A percentile compares a stretch with the other conserved stretches of the same genome.
phyloP scores from a whole-genome alignment of 1,284 basidiomycete species.

The Chondrostereum purpureum region DNA sequence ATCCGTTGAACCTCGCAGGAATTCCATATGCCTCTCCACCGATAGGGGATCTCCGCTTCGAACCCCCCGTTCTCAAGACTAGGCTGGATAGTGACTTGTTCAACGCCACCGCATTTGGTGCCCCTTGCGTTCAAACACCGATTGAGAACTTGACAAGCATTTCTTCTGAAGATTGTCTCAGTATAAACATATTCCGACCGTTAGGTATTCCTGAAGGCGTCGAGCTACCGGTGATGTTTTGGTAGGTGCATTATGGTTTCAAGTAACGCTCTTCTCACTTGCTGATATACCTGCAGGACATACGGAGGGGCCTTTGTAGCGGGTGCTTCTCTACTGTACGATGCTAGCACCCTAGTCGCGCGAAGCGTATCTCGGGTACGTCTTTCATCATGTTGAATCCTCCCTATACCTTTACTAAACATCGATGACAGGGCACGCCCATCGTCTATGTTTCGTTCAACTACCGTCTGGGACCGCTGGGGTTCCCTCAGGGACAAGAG shows the following conservation, averaged over 20 bases:
- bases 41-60: conserved; percentile 27
- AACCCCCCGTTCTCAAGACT: conserved; percentile 27
- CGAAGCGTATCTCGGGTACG: conserved; percentile 40
- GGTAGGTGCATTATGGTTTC: no score
- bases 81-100: conserved; percentile 21
- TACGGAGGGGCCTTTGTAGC: conserved; percentile 31
- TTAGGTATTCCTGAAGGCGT: no score
- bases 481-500: conserved; percentile 31
- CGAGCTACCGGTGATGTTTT: conserved; percentile 31
- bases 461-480: conserved; percentile 33
- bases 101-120: conserved; percentile 32
- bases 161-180: conserved; percentile 40
- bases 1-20: conserved; percentile 15
- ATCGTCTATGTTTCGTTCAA: conserved; percentile 50
- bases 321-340: conserved; percentile 29
- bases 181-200: conserved; percentile 41
- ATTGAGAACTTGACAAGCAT: no score
- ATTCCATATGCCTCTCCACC: conserved; percentile 33
- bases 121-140: conserved; percentile 33
- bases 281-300: no score
- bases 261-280: no score
- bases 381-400: background rate
- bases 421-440: conserved; percentile 42
- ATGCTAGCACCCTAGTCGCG: conserved; percentile 36
- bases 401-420: no score